Conservation (phyloP, 768 basidiomycete genomes). For the Leucosporidium yakuticum region DNA sequence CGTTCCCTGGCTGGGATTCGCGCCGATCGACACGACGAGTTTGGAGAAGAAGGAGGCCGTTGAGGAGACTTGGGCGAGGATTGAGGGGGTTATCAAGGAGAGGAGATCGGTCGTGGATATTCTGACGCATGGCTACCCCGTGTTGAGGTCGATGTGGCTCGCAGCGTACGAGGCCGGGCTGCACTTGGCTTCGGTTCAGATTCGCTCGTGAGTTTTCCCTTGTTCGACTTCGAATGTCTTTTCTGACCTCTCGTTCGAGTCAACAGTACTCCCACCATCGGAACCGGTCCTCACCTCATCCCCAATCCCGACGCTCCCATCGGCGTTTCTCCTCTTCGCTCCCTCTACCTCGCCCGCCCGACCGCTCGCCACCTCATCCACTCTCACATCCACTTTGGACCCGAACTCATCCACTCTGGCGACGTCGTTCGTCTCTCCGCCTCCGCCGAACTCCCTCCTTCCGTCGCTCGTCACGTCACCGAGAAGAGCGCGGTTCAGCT, state of each 20-base stretch:
- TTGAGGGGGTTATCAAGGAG: no score
- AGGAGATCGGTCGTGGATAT: no score
- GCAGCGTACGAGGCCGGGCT: no score
- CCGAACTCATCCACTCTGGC: slow-evolving; percentile 20
- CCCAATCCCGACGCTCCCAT: neutral
- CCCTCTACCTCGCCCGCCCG: neutral
- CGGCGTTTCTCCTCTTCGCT: neutral
- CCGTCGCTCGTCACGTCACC: neutral
- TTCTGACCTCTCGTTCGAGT: neutral
- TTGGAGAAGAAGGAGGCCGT: neutral
- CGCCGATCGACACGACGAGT: neutral
- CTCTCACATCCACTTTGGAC: slow-evolving; percentile 19
- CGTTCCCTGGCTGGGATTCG: neutral
- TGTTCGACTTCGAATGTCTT: no score
- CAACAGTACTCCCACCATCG: slow-evolving; percentile 8
- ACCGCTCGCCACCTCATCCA: slow-evolving; percentile 20
- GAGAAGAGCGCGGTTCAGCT: neutral
- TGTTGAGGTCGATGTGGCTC: no score
- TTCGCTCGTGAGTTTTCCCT: no score
- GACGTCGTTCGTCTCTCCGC: slow-evolving; percentile 23
- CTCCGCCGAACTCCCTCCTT: neutral
- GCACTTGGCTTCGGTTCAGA: no score
- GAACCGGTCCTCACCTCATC: slow-evolving; percentile 16
- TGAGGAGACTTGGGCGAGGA: no score
- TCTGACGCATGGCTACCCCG: no score